Evolutionary conservation across 306 rosid genomes (phyloP), one percentile per base, ranked within the genome.

Genomic region (Sicyos edulis): DNA sequence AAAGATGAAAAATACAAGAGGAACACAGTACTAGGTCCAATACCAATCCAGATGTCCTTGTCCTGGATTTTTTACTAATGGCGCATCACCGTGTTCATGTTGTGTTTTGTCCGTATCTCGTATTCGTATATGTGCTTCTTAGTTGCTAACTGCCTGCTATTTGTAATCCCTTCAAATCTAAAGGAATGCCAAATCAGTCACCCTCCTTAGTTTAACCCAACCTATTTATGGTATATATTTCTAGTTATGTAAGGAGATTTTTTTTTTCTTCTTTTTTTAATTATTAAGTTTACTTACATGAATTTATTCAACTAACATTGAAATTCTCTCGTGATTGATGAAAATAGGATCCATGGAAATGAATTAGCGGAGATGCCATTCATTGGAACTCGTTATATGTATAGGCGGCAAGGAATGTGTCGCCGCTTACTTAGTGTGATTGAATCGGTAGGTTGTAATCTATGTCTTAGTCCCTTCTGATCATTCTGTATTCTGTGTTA

Each of bases 321-420:
- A 74, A 72, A 51, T 37, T 53, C 20, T 49, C 58, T 70, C 80
- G 64, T 71, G 49, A 80, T 73, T 80, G 72, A 78, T 75, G 60
- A 65, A 70, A 81, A 78, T 80, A 92, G 98, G 86, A 86, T 92
- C 77, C 98, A 83, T 71, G 98, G 98, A 69, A 82, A 82, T 79
- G 80, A 79, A 74, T 81, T 92, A 74, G 98, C 96, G 51, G 98
- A 92, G 91, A 92, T 92, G 96, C 98, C 98, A 72, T 92, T 90
- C 78, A 81, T 92, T 76, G 98, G 98, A 74, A 92, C 98, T 78
- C 96, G 98, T 73, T 75, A 84, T 75, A 80, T 87, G 88, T 87
- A 87, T 66, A 88, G 98, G 83, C 91, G 98, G 32, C 96, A 90
- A 79, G 98, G 98, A 75, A 90, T 92, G 98, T 87, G 90, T 83